Base-by-base conservation (phyloP, 2,329 filamentous ascomycete species). In the Trichophyton equinum region DNA sequence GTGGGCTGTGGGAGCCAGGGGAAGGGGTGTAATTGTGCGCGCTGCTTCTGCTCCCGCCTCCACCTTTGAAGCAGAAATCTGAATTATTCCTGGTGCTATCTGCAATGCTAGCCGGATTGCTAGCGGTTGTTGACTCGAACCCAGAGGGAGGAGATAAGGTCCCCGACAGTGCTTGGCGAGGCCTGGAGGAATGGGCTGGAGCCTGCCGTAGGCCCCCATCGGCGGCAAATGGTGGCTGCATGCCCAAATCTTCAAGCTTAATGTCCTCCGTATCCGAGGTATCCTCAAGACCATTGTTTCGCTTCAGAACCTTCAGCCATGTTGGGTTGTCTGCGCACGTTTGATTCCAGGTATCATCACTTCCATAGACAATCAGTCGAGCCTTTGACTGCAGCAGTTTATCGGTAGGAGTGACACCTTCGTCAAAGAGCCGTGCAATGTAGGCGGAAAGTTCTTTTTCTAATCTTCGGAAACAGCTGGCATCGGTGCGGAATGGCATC, bases 291-390 rank as follows among this genome's bases (percentile, higher is more conserved):
- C 76, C 76, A 44, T 71, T 68, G 62, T 77, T 73, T 8, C 73
- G 73, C 65, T 78, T 78, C 58, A 78, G 65, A 27, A 76, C 67
- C 60, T 72, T 72, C 9, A 78, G 68, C 76, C 76, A 78, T 8
- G 73, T 67, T n/a, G 73, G 68, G 57, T 77, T 77, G 64, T 78
- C 76, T 6, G 76, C 76, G 60, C 75, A 75, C 3, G 76, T 78
- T 66, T 77, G 70, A 59, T 71, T 69, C 70, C 70, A 71, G 2
- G 69, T 67, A 62, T 72, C 69, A 53, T 68, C 66, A 57, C 64
- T 68, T 42, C 67, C 68, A 59, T 68, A 72, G n/a, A 71, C 66
- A 25, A 69, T 67, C 42, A 62, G 60, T 18, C 70, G 63, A 15
- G 69, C 70, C 57, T 71, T 66, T n/a, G 66, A 64, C 61, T 71